phyloP scores from a whole-genome alignment of 345 rosid species.

The Heritiera fomes region DNA sequence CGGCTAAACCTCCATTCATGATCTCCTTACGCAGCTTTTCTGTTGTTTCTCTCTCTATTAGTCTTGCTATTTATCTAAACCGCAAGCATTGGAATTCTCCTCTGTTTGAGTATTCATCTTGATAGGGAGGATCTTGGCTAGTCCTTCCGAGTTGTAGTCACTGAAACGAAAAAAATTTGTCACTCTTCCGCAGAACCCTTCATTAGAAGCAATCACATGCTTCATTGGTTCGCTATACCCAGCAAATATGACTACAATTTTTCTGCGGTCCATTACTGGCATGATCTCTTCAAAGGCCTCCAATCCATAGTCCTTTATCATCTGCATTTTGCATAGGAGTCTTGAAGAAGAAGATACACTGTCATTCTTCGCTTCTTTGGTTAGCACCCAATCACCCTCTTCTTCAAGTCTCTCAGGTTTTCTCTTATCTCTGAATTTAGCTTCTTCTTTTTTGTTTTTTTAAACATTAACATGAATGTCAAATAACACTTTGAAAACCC shows the following conservation, averaged over 20 bases:
- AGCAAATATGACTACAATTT: slow-evolving; percentile 85
- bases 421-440: too few relatives aligned
- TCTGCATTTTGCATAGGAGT: slow-evolving; percentile 90
- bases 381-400: too few relatives aligned
- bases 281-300: slow-evolving; percentile 98
- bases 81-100: slow-evolving; percentile 56
- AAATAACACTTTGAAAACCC: too few relatives aligned
- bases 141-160: slow-evolving; percentile 69
- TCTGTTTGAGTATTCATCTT: slow-evolving; percentile 81
- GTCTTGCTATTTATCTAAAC: slow-evolving; percentile 51
- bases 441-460: too few relatives aligned
- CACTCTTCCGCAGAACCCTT: slow-evolving; percentile 96
- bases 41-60: slow-evolving; percentile 67
- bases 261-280: slow-evolving; percentile 95
- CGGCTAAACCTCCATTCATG: slow-evolving; percentile 86
- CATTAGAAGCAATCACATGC: slow-evolving; percentile 85
- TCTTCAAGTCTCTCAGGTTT: too few relatives aligned
- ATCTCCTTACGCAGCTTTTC: slow-evolving; percentile 80
- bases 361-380: too few relatives aligned
- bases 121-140: slow-evolving; percentile 74
- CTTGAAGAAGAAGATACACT: too few relatives aligned
- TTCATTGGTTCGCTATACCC: slow-evolving; percentile 99
- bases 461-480: too few relatives aligned
- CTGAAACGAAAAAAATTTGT: slow-evolving; percentile 82
- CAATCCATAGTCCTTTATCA: slow-evolving; percentile 91